Evolutionary conservation across 2,329 filamentous ascomycete species (phyloP).

Genomic region (Fusarium vanettenii): DNA sequence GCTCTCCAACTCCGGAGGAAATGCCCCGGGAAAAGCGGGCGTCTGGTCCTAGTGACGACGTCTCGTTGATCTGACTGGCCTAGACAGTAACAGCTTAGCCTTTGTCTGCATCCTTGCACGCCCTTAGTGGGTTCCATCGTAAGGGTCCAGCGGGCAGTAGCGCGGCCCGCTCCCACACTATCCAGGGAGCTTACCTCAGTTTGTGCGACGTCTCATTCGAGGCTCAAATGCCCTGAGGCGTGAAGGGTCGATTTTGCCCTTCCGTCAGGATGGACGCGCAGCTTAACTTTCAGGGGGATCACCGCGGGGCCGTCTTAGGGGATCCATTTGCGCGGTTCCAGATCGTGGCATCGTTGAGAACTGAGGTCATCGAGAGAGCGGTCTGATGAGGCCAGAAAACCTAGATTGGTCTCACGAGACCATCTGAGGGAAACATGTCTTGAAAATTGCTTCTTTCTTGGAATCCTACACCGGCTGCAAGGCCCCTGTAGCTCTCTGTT

Average conservation of each 20-base stretch:
- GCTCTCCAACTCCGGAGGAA: slow-evolving; percentile 13
- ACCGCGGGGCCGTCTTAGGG: slow-evolving; percentile 8
- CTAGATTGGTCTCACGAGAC: background rate
- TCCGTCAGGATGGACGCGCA: slow-evolving; percentile 14
- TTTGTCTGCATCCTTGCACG: background rate
- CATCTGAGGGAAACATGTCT: slow-evolving; percentile 4
- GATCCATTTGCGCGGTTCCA: background rate
- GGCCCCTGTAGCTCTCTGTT: background rate
- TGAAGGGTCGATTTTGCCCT: slow-evolving; percentile 9
- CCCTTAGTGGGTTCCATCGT: slow-evolving; percentile 18
- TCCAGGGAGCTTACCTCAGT: slow-evolving; percentile 11
- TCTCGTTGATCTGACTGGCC: background rate
- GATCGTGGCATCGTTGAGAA: background rate
- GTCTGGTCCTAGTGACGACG: background rate
- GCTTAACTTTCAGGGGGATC: slow-evolving; percentile 30
- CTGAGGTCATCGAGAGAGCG: background rate
- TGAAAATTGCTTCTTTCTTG: background rate
- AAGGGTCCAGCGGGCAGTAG: slow-evolving; percentile 34
- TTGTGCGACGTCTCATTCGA: slow-evolving; percentile 18
- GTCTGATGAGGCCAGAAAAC: background rate
- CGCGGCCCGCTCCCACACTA: slow-evolving; percentile 15
- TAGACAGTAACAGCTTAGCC: background rate
- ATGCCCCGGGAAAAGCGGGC: slow-evolving; percentile 24
- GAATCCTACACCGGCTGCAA: background rate
- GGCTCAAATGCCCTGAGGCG: background rate